Base-by-base conservation (phyloP, 2,329 filamentous ascomycete genomes). In the Colletotrichum sp. region DNA sequence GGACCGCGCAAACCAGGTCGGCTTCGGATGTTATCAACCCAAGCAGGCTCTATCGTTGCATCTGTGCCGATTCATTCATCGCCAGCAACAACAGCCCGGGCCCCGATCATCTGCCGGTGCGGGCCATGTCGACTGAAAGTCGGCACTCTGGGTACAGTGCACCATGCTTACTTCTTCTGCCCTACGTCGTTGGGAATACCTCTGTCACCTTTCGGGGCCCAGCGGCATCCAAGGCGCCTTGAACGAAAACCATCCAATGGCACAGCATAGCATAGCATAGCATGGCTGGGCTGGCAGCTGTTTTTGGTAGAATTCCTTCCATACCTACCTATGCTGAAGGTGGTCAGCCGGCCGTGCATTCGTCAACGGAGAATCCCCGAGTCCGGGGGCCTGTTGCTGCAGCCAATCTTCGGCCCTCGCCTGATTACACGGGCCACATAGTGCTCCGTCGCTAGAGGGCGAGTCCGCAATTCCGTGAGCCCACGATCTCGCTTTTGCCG, bases 401-500 rank as follows among this genome's bases (percentile, higher is more conserved):
- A 52, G 65, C 74, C 70, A 74, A 69, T 74, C 24, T 8, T n/a
- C 15, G 21, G 30, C 36, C 36, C n/a, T 52, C 18, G 5, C 3
- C 3, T 8, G 13, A 26, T 9, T 18, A 15, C 70, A 69, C 70
- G 59, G 74, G 24, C 49, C 74, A 18, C 71, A 24, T 5, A 6
- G 60, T 28, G 59, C 16, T 26, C 34, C 24, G 64, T 36, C 34
- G 21, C 26, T 6, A 10, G 15, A 13, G n/a, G 13, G n/a, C 7
- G 28, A 69, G 44, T 34, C 65, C 64, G 59, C 70, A 68, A 28
- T 69, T n/a, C 28, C 34, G 36, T 81, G 78, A 81, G 78, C 69
- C 71, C 79, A 18, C 65, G 79, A 85, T 85, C 84, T 85, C 76
- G 79, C n/a, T 81, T 85, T 85, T 81, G 77, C 79, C 71, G 77